Base-by-base conservation (phyloP, 306 rosid species). In the Vicia sativa region DNA sequence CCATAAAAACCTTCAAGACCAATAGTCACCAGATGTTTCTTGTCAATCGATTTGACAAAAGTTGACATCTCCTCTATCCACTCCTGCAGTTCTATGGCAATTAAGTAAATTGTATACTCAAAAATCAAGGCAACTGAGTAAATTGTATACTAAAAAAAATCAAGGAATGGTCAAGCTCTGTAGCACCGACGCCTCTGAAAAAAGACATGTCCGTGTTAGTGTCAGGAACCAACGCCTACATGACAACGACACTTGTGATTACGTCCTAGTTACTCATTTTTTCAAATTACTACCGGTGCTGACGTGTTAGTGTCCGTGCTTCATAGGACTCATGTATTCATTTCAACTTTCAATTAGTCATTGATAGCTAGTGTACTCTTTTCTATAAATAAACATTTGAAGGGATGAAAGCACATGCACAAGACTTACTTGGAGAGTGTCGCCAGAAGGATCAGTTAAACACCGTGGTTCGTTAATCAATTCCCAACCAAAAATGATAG, bases 1-100 rank as follows among this genome's bases (percentile, higher is more conserved):
- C 99, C 99, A 41, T 95, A 95, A 77, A 95, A 95, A 59, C 99
- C 99, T 87, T 95, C 99, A 9, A 90, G 86, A 21, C 99, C 99
- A 55, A 90, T 73, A 7, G 97, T 95, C 71, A 95, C 81, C 23
- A 95, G 84, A 85, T 95, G 99, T 28, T 79, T 88, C 87, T 90
- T 90, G 90, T 95, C 99, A 7, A 90, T 83, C 69, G 84, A 77
- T 82, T 95, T 95, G 67, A 90, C 84, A 67, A 83, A 90, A 70
- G 92, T 65, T 46, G 99, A 81, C 99, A 95, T 95, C 83, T 95
- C 99, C 83, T 95, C 99, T 31, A 95, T 75, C 99, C 99, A 95
- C 8, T 88, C 99, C 99, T 95, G 86, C 78, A 82, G 45, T 76
- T 80, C 31, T 54, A 79, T 77, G 74, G 66, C 46, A 68, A 53